Evolutionary conservation across 768 basidiomycete genomes (phyloP).

Genomic region (Phylloporus sp.): DNA sequence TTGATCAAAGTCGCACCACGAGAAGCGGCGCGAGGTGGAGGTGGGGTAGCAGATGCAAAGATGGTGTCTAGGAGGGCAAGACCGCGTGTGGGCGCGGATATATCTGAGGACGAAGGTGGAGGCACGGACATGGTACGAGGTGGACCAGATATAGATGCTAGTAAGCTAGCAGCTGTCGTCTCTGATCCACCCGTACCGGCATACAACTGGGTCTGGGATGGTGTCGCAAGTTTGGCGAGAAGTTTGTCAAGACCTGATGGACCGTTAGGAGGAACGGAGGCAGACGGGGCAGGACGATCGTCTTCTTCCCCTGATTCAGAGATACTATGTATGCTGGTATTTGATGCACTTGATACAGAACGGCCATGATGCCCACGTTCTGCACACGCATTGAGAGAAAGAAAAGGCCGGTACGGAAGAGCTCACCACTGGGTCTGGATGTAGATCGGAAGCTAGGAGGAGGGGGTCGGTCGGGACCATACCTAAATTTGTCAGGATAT

Average conservation of each 20-base stretch:
- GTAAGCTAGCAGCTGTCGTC: constrained; percentile 40
- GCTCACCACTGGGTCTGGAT: constrained; percentile 29
- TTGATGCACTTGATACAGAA: constrained; percentile 32
- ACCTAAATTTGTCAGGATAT: constrained; percentile 71
- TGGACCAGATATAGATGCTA: constrained; percentile 48
- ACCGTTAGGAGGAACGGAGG: constrained; percentile 12
- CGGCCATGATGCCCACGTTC: constrained; percentile 27
- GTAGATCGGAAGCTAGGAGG: constrained; percentile 46
- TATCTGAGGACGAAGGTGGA: constrained; percentile 26
- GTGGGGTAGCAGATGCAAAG: constrained; percentile 62
- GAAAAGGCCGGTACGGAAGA: not conserved
- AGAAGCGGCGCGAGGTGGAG: constrained; percentile 20
- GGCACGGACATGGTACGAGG: constrained; percentile 29
- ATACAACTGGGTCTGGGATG: constrained; percentile 18
- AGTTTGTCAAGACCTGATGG: constrained; percentile 42
- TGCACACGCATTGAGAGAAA: constrained; percentile 10
- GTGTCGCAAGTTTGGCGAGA: constrained; percentile 37
- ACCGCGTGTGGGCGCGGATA: constrained; percentile 41
- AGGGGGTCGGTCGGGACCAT: constrained; percentile 63
- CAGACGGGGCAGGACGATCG: constrained; percentile 9
- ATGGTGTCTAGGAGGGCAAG: constrained; percentile 62
- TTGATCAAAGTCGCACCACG: constrained; percentile 9
- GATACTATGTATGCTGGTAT: constrained; percentile 34
- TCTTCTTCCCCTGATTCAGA: constrained; percentile 31
- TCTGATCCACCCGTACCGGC: constrained; percentile 23